phyloP scores from a whole-genome alignment of 2,329 filamentous ascomycete species.

The Periconia sp. region DNA sequence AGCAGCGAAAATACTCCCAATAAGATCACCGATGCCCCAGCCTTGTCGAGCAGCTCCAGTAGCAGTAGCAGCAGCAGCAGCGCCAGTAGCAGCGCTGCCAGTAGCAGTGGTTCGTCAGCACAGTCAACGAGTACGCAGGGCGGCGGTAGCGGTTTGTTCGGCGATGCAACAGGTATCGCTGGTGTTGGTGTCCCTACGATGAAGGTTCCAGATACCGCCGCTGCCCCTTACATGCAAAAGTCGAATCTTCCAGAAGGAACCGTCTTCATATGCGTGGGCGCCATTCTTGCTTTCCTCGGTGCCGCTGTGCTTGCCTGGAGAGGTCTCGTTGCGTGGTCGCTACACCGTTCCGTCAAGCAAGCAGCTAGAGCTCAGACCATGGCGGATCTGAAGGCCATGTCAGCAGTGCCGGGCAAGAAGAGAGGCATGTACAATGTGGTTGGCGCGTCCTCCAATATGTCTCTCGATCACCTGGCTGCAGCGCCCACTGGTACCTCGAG shows the following conservation, averaged over 20 bases:
- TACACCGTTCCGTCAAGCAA: constrained; percentile 87
- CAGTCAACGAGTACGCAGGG: constrained; percentile 14
- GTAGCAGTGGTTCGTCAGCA: constrained; percentile 11
- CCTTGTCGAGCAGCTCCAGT: constrained; percentile 1
- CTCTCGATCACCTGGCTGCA: constrained; percentile 53
- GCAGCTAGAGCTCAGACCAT: constrained; percentile 75
- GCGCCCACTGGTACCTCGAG: constrained; percentile 38
- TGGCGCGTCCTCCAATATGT: constrained; percentile 56
- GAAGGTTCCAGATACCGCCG: constrained; percentile 76
- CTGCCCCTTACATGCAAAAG: constrained; percentile 89
- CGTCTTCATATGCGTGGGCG: constrained; percentile 92
- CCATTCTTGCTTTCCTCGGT: constrained; percentile 80
- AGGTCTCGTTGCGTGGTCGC: constrained; percentile 80
- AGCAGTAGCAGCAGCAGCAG: constrained; percentile 10
- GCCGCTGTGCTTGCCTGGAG: constrained; percentile 87
- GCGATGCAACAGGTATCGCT: constrained; percentile 56
- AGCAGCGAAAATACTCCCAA: constrained; percentile 4
- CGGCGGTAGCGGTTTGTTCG: constrained; percentile 27
- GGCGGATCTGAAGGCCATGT: constrained; percentile 69
- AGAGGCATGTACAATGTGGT: constrained; percentile 47
- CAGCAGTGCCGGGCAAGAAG: constrained; percentile 39
- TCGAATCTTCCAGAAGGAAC: constrained; percentile 87
- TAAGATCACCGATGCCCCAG: neutral
- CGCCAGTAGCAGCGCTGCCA: constrained; percentile 12
- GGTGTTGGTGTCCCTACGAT: constrained; percentile 66